Conservation (phyloP, 2,329 filamentous ascomycete species). For the Cryphonectria naterciae region DNA sequence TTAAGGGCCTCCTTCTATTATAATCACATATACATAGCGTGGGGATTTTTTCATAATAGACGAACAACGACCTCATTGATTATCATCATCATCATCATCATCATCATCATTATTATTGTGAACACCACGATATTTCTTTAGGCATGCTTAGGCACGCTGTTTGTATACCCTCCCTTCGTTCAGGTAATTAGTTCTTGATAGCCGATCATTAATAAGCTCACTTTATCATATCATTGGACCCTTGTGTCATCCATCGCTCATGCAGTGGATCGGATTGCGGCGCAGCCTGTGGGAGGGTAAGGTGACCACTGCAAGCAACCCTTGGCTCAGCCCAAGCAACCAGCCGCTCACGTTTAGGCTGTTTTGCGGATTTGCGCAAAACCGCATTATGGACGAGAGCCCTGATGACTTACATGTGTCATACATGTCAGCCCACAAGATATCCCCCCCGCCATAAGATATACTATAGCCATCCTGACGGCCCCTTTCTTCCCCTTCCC, state of each 20-base stretch:
- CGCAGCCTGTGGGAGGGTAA: constrained; percentile 20
- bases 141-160: neutral
- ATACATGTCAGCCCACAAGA: neutral
- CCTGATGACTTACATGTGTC: neutral
- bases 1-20: neutral
- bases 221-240: neutral
- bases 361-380: constrained; percentile 27
- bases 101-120: neutral
- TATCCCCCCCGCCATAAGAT: neutral
- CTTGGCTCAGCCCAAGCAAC: neutral
- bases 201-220: neutral
- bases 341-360: constrained; percentile 7
- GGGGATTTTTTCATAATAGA: neutral
- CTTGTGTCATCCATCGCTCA: neutral
- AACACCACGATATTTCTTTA: neutral
- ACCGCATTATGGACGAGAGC: constrained; percentile 15
- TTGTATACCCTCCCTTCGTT: neutral
- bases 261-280: constrained; percentile 10
- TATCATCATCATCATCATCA: neutral
- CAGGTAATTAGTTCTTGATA: neutral
- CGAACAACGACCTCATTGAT: neutral
- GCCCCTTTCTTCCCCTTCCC: neutral
- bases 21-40: neutral
- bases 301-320: constrained; percentile 17
- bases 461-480: neutral